Base-by-base conservation (phyloP, 768 basidiomycete genomes). In the Podaxis sp. region DNA sequence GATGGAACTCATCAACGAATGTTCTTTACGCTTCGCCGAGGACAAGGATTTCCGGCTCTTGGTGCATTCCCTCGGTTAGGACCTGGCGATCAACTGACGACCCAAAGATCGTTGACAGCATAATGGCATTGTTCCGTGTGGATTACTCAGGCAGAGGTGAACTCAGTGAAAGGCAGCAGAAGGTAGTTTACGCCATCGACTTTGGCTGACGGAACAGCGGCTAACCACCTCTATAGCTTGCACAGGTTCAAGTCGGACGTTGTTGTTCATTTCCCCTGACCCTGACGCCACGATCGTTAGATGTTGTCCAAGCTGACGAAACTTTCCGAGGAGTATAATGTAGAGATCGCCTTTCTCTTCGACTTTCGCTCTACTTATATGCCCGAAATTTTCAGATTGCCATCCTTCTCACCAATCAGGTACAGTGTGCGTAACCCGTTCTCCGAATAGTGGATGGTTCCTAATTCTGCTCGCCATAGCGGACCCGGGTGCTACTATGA, bases 81-180 rank as follows among this genome's bases (percentile, higher is more conserved):
- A 41, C 24, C 12, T n/a, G 52, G 38, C 10, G 13, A 48, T 38
- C 54, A 56, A 72, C 46, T 75, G 40, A 33, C 24, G 10, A 62
- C 46, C 50, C 60, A 4, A 69, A 96, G 90, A 95, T 98, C 63
- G 85, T 98, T 38, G 96, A 98, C 72, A 95, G 93, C 68, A 96
- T 98, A 64, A 96, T 99, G 93, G 96, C 96, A 30, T 82, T 96
- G 5, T 99, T 99, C 74, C 87, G 95, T 20, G 92, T 95, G 49
- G 96, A 99, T 74, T 99, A 80, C 73, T 93, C 92, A 3, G 96
- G 96, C 22, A 80, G 96, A 78, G 96, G 96, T 33, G 96, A 97
- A 73, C 76, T 97, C 44, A 95, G 94, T 67, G 95, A 96, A 77
- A 82, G 95, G 56, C 95, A 96, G 71, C 96, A 98, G 72, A 95